These are phyloP conservation scores for Ustulina deusta DNA, from an alignment of 2,329 filamentous ascomycete species.

Conservation along the genomic window DNA sequence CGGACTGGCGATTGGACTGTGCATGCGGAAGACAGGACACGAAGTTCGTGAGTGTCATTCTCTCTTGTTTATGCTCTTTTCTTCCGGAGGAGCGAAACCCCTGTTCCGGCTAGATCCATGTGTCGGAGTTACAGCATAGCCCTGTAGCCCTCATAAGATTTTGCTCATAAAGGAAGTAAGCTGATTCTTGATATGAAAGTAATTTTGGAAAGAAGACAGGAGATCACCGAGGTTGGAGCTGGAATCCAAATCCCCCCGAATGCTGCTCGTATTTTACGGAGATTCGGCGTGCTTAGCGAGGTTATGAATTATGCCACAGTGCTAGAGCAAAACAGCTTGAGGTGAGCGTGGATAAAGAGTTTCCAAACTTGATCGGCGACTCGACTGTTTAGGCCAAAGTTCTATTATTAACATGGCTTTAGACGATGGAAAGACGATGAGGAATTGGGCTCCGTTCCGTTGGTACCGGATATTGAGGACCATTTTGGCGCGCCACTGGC, in stretches of 20 bases:
- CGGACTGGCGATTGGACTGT: slow-evolving; percentile 56
- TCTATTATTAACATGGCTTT: slow-evolving; percentile 9
- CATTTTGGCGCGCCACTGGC: slow-evolving; percentile 44
- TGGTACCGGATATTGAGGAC: slow-evolving; percentile 36
- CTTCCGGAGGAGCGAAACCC: not conserved
- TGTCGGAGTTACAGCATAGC: not conserved
- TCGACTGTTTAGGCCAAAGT: not conserved
- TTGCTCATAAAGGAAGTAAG: not conserved
- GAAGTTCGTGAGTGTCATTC: slow-evolving; percentile 28
- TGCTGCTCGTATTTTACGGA: slow-evolving; percentile 47
- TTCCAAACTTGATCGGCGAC: not conserved
- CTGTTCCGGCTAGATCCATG: not conserved
- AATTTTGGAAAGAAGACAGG: slow-evolving; percentile 52
- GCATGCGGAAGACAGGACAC: slow-evolving; percentile 47
- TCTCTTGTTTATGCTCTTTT: not conserved
- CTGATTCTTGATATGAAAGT: slow-evolving; percentile 33
- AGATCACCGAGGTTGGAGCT: slow-evolving; percentile 54
- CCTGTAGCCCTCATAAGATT: not conserved
- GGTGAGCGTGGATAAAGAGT: slow-evolving; percentile 38
- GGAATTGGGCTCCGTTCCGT: slow-evolving; percentile 41
- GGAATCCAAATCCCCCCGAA: slow-evolving; percentile 56
- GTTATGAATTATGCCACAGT: slow-evolving; percentile 40
- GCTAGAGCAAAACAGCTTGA: slow-evolving; percentile 48
- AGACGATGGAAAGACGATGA: slow-evolving; percentile 46
- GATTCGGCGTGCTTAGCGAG: slow-evolving; percentile 49